Evolutionary conservation across 176 grass and related monocot genomes (phyloP).

Genomic region (Tillandsia leiboldiana): DNA sequence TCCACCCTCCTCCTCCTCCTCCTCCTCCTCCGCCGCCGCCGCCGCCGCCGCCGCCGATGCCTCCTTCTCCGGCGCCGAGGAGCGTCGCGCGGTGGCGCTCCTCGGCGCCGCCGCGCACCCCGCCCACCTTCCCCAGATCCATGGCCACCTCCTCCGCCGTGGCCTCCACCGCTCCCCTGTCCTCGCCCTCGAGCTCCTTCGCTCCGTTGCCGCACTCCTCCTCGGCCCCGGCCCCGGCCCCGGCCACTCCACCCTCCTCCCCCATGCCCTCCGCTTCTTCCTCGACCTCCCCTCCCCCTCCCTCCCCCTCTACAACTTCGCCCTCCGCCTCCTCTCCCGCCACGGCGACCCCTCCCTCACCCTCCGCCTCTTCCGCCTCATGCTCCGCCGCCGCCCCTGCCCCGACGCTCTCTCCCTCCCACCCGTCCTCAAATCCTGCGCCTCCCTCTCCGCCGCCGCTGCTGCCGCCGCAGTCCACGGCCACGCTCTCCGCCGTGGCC

Average conservation of each 20-base stretch:
- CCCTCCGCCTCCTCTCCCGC: constrained; percentile 15
- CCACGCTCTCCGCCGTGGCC: constrained; percentile 28
- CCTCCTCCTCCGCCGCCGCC: neutral
- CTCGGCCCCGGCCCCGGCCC: neutral
- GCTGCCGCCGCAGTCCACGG: constrained; percentile 37
- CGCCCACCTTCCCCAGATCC: constrained; percentile 13
- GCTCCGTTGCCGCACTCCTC: neutral
- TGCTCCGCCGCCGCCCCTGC: constrained; percentile 11
- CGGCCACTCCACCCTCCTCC: neutral
- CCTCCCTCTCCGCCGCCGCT: neutral
- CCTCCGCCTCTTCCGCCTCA: constrained; percentile 19
- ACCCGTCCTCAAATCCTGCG: constrained; percentile 30
- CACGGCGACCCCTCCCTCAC: neutral
- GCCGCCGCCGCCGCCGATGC: neutral
- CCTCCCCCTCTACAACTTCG: constrained; percentile 7
- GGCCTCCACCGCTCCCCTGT: neutral
- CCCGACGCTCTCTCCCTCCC: constrained; percentile 34
- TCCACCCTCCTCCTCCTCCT: too few species aligned
- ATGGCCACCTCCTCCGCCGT: neutral
- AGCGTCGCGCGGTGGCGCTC: constrained; percentile 19
- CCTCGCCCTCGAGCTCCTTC: neutral
- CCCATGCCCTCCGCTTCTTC: constrained; percentile 6
- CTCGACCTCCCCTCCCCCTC: constrained; percentile 3
- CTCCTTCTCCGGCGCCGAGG: constrained; percentile 22
- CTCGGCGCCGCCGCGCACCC: constrained; percentile 16